A percentile compares a stretch with the other conserved stretches of the same genome.
Conservation (phyloP, 352 stramenopile genomes). For the Halophytophthora batemanensis region DNA sequence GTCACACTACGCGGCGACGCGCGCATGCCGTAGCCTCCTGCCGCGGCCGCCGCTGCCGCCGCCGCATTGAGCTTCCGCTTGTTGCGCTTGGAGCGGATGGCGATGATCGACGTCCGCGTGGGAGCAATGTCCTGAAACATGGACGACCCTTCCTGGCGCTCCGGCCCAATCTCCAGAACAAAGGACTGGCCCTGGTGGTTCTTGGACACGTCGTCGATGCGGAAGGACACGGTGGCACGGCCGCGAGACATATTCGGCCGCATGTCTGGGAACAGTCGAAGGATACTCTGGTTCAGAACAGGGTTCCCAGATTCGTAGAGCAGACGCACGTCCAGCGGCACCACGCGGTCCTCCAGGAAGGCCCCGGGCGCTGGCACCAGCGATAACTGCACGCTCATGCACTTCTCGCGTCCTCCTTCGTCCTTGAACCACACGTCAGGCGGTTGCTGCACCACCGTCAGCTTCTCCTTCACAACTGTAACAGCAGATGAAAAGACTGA, state of each 20-base stretch:
- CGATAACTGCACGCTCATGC: conserved; percentile 86
- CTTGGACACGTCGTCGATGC: conserved; percentile 96
- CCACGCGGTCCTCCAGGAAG: conserved; percentile 70
- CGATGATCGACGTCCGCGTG: conserved; percentile 84
- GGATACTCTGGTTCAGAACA: conserved; percentile 90
- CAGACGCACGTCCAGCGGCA: conserved; percentile 65
- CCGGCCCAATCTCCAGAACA: conserved; percentile 85
- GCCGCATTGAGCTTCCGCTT: conserved; percentile 78
- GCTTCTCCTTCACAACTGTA: conserved; percentile 74
- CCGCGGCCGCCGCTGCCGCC: conserved; percentile 6
- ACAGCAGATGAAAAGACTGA: conserved; percentile 63
- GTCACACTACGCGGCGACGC: conserved; percentile 40
- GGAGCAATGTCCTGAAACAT: conserved; percentile 91
- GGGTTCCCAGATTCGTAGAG: conserved; percentile 84
- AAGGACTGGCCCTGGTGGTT: conserved; percentile 97
- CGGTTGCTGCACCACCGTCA: conserved; percentile 72
- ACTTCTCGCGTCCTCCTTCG: conserved; percentile 94
- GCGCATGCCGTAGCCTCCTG: conserved; percentile 16
- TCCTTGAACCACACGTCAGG: conserved; percentile 96
- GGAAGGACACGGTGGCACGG: conserved; percentile 86
- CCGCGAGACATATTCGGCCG: conserved; percentile 86
- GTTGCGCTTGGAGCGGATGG: conserved; percentile 94
- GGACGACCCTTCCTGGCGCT: conserved; percentile 74
- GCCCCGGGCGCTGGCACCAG: conserved; percentile 71
- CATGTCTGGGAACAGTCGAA: conserved; percentile 86